These are phyloP conservation scores for Prunus fruticosa DNA, from an alignment of 306 rosid genomes.

Conservation along the genomic window DNA sequence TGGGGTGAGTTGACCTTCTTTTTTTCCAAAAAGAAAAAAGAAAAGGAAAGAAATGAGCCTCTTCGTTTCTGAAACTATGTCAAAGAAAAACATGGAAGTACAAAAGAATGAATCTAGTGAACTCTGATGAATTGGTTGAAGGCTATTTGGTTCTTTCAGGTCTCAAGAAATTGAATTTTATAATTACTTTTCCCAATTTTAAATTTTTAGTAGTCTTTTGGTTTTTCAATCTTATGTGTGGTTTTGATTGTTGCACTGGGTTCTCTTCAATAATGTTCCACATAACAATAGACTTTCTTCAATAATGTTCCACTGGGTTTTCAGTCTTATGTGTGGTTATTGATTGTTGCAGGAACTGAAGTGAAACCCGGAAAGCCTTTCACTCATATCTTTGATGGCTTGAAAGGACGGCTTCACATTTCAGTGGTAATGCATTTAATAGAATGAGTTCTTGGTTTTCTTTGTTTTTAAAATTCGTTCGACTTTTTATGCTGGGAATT, in stretches of 20 bases:
- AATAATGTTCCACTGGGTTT: background rate
- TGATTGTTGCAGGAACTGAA: conserved; percentile 54
- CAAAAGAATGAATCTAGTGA: background rate
- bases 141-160: background rate
- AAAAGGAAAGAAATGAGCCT: background rate
- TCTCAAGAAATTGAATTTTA: background rate
- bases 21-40: background rate
- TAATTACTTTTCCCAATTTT: background rate
- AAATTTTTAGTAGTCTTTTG: background rate
- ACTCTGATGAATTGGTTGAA: background rate
- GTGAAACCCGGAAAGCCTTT: conserved; percentile 85
- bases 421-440: conserved; percentile 51
- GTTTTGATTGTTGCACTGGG: no score
- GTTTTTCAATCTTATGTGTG: background rate
- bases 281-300: background rate
- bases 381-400: conserved; percentile 42
- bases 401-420: conserved; percentile 79
- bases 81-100: background rate
- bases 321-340: conserved; percentile 2
- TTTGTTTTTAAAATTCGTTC: background rate
- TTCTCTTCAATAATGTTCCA: background rate
- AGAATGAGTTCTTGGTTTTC: background rate
- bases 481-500: background rate
- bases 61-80: background rate
- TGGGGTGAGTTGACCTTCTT: conserved; percentile 51